phyloP scores from a whole-genome alignment of 345 rosid species.

The Bretschneidera sinensis region DNA sequence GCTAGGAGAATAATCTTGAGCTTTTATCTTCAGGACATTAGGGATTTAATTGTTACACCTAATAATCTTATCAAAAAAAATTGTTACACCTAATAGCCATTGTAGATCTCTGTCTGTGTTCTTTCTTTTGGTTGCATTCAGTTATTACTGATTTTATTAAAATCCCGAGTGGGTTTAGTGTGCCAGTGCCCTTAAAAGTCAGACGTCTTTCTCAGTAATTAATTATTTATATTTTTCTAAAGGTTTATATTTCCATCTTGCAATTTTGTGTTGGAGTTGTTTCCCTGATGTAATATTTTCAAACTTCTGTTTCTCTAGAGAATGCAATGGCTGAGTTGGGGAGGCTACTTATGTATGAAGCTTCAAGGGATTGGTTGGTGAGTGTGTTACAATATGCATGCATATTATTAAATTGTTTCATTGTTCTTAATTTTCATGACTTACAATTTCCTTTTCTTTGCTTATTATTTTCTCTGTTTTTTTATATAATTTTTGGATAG shows the following conservation, averaged over 20 bases:
- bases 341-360: slow-evolving; percentile 84
- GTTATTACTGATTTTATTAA: too few species aligned
- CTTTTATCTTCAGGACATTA: too few species aligned
- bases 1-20: too few species aligned
- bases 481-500: neutral
- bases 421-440: neutral
- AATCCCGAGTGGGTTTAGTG: neutral
- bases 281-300: neutral
- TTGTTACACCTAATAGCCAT: too few species aligned
- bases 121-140: too few species aligned
- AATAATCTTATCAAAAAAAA: too few species aligned
- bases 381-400: slow-evolving; percentile 11
- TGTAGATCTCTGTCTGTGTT: too few species aligned
- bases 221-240: too few species aligned
- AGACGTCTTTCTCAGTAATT: neutral
- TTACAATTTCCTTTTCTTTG: too few species aligned
- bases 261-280: neutral
- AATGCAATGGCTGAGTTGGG: slow-evolving; percentile 93
- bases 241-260: neutral
- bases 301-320: slow-evolving; percentile 25
- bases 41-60: too few species aligned
- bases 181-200: too few species aligned
- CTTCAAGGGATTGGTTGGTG: slow-evolving; percentile 94
- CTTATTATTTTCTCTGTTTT: neutral
- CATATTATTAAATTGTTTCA: neutral